Evolutionary conservation across 805 yeast species (phyloP).

Genomic region (Hanseniaspora hatyaiensis): DNA sequence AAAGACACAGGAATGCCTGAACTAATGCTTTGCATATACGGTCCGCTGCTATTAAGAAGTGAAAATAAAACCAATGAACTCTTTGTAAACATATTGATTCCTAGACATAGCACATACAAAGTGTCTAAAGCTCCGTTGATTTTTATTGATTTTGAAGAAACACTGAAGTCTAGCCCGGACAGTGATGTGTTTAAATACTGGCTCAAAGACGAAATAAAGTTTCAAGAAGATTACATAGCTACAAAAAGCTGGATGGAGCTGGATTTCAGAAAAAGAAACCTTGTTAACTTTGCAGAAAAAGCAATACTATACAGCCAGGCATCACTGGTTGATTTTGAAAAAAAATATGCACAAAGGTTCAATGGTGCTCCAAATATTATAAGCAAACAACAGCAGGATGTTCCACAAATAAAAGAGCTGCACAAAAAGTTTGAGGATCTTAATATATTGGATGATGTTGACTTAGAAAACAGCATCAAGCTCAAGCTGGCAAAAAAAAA

Average conservation of each 20-base stretch:
- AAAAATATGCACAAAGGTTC: neutral
- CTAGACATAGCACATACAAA: slow-evolving; percentile 44
- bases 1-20: slow-evolving; percentile 44
- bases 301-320: neutral
- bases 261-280: neutral
- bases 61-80: slow-evolving; percentile 25
- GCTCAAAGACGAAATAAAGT: slow-evolving; percentile 49
- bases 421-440: neutral
- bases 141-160: slow-evolving; percentile 41
- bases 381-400: neutral
- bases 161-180: slow-evolving; percentile 14
- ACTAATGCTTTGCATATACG: slow-evolving; percentile 53
- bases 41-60: slow-evolving; percentile 25
- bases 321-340: neutral
- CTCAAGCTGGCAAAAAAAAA: neutral
- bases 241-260: slow-evolving; percentile 1
- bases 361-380: neutral
- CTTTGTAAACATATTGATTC: slow-evolving; percentile 6
- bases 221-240: neutral
- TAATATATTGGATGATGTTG: slow-evolving; percentile 4
- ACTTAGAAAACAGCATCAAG: slow-evolving; percentile 2
- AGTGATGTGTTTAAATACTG: slow-evolving; percentile 50
- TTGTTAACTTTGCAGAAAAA: slow-evolving; percentile 1
- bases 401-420: neutral
- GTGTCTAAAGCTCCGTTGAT: slow-evolving; percentile 47